These are phyloP conservation scores for Dactylonectria estremocensis DNA, from an alignment of 2,329 filamentous ascomycete species.

Conservation along the genomic window DNA sequence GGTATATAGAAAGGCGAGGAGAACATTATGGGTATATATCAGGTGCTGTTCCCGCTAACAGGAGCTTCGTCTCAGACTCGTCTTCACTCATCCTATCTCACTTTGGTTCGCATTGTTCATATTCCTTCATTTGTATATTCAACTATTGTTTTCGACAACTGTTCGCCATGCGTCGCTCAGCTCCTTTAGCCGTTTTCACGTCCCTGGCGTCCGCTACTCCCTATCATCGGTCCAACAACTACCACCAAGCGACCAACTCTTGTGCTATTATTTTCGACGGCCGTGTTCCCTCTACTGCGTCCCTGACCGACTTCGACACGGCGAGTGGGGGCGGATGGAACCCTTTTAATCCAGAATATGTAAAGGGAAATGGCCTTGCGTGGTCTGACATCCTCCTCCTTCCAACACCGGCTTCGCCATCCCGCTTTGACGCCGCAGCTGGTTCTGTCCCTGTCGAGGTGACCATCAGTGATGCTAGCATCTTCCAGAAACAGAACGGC, in stretches of 20 bases:
- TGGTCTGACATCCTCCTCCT: conserved; percentile 67
- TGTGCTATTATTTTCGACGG: conserved; percentile 62
- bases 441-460: conserved; percentile 65
- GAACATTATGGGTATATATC: background rate
- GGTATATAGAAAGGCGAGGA: background rate
- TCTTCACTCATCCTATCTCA: conserved; percentile 9
- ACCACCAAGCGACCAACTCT: conserved; percentile 23
- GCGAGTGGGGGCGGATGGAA: conserved; percentile 51
- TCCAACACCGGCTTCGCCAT: conserved; percentile 53
- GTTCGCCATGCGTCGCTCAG: conserved; percentile 36
- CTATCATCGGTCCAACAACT: conserved; percentile 16
- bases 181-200: conserved; percentile 35
- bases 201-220: conserved; percentile 40
- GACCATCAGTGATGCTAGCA: conserved; percentile 70
- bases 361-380: conserved; percentile 67
- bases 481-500: conserved; percentile 72
- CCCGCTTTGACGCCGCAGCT: conserved; percentile 55
- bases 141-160: background rate
- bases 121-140: conserved; percentile 33
- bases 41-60: background rate
- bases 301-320: conserved; percentile 58
- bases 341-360: conserved; percentile 66
- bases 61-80: background rate
- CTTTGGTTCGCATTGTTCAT: conserved; percentile 24
- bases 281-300: conserved; percentile 58